Evolutionary conservation across 768 basidiomycete species (phyloP), one percentile per base, ranked within the genome.

Genomic region (Agaricus subrufescens): DNA sequence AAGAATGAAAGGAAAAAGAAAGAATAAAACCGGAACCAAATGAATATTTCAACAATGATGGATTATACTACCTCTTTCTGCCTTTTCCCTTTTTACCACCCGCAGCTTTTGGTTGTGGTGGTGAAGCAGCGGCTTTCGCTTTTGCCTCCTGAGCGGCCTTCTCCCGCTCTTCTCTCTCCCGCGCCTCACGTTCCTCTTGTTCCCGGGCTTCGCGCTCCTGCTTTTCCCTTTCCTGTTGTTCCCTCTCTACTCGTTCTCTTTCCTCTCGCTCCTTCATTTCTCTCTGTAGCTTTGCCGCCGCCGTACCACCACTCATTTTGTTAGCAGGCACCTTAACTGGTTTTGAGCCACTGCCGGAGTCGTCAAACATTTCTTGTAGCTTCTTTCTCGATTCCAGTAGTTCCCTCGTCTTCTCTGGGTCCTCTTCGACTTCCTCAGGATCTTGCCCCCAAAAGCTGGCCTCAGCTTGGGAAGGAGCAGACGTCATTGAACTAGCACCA

Each of bases 131-230:
- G 43, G 50, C 46, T 47, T 67, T 69, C 55, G 60, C 59, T 30
- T 56, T 59, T 59, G 64, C 63, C 0, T 56, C 60, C 50, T 69
- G 68, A 62, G 67, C 69, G 31, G 56, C 55, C 27, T 60, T 62
- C n/a, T 60, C 48, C 47, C 67, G 63, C 23, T 19, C 29, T 10
- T 26, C 47, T 30, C 30, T 58, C 40, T 54, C 52, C 50, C n/a
- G 43, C 2, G 46, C 52, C 42, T 38, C 52, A 1, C 42, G 52
- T 30, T 49, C 52, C 38, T 46, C 51, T 4, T 25, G 49, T 46
- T 57, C 56, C 38, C 14, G 10, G 15, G 34, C 45, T 30, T 42
- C 40, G 29, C 25, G 29, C 14, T 54, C 52, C 8, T 11, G n/a
- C 23, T 44, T 43, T 44, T 50, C 50, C 10, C 29, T 26, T 30